Evolutionary conservation across 192 early-diverging fungal species (phyloP), one percentile per base, ranked within the genome.

Genomic region (Backusella mclennaniae): DNA sequence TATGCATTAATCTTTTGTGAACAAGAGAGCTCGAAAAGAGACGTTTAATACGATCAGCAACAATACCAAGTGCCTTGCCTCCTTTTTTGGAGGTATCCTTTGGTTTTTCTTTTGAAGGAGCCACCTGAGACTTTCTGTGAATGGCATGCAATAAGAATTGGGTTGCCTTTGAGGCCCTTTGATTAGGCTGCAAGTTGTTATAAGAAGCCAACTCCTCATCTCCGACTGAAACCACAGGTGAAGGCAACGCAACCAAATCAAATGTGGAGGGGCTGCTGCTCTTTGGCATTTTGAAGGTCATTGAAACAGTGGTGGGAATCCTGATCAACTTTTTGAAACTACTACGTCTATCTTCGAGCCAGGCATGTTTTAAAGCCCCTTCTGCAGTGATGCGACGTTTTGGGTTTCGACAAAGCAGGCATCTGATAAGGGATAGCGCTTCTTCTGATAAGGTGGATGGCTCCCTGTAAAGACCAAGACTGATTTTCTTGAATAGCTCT

Each of bases 401-500:
- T 36, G 89, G 83, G 31, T 86, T 81, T 17, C 89, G 83, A 1
- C 74, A 76, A 9, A 91, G 66, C 77, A 86, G 79, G 21, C 71
- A 72, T 33, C 76, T 67, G 59, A 88, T 83, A 38, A 91, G 33
- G 3, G 80, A 76, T 31, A 76, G 68, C 23, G 82, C 89, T 68
- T 78, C 78, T 49, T 59, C 59, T n/a, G 75, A 73, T 15, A 87
- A 26, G 15, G 19, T 71, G 26, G 77, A 67, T 12, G 90, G 86
- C 46, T 83, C 79, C 8, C 80, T 73, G 68, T 88, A 91, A 67
- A 77, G 80, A 35, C 90, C 90, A n/a, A 76, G 78, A 39, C 84
- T 82, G 67, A 91, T 91, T 66, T 86, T 79, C 5, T 87, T 75
- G 75, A 88, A 90, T 36, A 91, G 76, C 21, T 84, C 78, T 12